Base-by-base conservation (phyloP, 306 rosid genomes). In the Quercus engelmannii region DNA sequence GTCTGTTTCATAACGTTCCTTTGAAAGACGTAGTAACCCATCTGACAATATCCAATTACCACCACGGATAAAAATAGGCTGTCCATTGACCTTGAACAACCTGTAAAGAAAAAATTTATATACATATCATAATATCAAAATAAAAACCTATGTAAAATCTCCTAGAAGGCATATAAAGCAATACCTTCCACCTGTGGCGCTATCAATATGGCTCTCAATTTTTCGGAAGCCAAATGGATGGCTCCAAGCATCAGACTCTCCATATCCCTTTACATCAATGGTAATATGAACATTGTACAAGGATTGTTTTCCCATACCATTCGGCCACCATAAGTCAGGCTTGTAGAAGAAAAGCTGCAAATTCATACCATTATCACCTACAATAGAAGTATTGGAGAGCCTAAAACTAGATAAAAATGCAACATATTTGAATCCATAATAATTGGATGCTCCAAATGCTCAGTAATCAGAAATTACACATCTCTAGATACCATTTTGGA, bases 241-340 rank as follows among this genome's bases (percentile, higher is more conserved):
- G 87, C 77, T 87, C 97, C 97, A 94, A 7, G 87, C 82, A 85
- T 94, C 97, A 74, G 99, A 94, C 88, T 94, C 93, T 64, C 97
- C 99, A 75, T 81, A 82, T 74, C 90, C 99, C 81, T 92, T 85
- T 69, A 91, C 93, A 77, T 94, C 93, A 35, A 92, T 54, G 80
- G 79, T 84, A 76, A 94, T 85, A 65, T 75, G 84, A 77, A 92
- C 97, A 30, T 85, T 83, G 84, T 94, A 92, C 84, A 94, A 77
- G 78, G 89, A 81, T 83, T 94, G 99, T 80, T 92, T 92, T 64
- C 99, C 99, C 99, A 94, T 92, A 80, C 99, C 97, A 77, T 94
- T 94, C 11, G 99, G 99, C 99, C 99, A 94, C 99, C 99, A 94
- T 77, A 94, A 87, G 84, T 92, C 79, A 62, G 99, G 99, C 80